Base-by-base conservation (phyloP, 2,329 filamentous ascomycete species). In the Sphaerostilbella broomeana region DNA sequence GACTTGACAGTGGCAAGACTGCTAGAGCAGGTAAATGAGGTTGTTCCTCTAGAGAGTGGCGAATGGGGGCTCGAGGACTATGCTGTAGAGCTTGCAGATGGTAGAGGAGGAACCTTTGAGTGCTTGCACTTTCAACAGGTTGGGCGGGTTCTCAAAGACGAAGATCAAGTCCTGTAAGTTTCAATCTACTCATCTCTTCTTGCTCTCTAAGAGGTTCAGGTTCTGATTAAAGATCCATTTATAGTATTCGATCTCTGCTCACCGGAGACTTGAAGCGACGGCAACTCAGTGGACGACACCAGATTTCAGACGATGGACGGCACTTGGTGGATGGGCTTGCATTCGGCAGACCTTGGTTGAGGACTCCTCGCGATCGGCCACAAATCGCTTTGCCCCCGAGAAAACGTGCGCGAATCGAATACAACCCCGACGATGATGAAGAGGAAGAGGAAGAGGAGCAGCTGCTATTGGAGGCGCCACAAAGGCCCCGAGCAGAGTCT, bases 11-110 rank as follows among this genome's bases (percentile, higher is more conserved):
- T 95, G 44, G 75, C 84, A 20, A 78, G 83, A 49, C 74, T 95
- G 2, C 69, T 95, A 25, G 78, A 84, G 47, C 75, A 86, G 45
- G 70, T 95, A 49, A 89, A 94, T 61, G 77, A 85, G 29, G 72
- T 84, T 12, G 68, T 95, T 2, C 88, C 89, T 0, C 75, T 97
- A 0, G 88, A 95, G 64, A 79, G 81, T 41, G 72, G 72, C 27
- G 71, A 87, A 44, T 95, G 87, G 86, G 87, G 86, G 0, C 64
- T 95, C 4, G 89, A 95, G 54, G 86, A 95, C 57, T 97, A 97
- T 60, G 76, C 76, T 7, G 86, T 95, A 20, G 85, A 94, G 60
- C 71, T 95, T 4, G 61, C 61, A 15, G 69, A 73, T 40, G 52
- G 55, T 19, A 62, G 66, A 25, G 73, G 72, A n/a, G 67, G 62